Evolutionary conservation across 345 rosid genomes (phyloP), one percentile per base, ranked within the genome.

Genomic region (Citrus glauca): DNA sequence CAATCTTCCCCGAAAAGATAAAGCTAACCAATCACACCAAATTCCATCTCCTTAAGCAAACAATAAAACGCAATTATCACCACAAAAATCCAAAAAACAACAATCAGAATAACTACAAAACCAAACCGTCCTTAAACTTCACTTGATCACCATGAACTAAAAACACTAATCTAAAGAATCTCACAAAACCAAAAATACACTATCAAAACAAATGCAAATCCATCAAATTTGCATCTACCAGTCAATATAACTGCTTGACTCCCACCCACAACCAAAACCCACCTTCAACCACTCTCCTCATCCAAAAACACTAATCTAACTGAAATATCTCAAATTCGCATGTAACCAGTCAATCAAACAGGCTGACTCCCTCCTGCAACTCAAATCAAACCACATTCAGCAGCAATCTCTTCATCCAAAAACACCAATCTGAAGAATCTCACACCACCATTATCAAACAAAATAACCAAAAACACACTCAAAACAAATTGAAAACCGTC

Each of bases 331-430:
- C 87, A 88, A 76, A 87, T 84, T 66, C 90, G 85, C 4, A 88
- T 77, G 80, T 85, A 92, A 76, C 84, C 86, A 25, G 86, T 78
- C 24, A 84, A 79, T 28, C 87, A 81, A 76, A 81, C 74, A 30
- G 87, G 89, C 71, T 60, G 86, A 77, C 79, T 86, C 27, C 87
- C 57, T 53, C 57, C 90, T 9, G 84, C 92, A 68, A 84, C 88
- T 4, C 92, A 87, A 11, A 80, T 81, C 82, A 94, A 80, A 4
- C 97, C 97, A 71, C 90, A 89, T 35, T 82, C 90, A 6, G 81
- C 90, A 0, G 87, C 91, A 69, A 71, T 76, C 69, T 90, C 97
- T 11, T 11, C 69, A 19, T 28, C 37, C 24, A 37, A 72, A 72
- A 37, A 73, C 9, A 28, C 50, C 50, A 13, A 45, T 45, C 50